Conservation (phyloP, 805 yeast genomes). For the Ogataea wickerhamii region DNA sequence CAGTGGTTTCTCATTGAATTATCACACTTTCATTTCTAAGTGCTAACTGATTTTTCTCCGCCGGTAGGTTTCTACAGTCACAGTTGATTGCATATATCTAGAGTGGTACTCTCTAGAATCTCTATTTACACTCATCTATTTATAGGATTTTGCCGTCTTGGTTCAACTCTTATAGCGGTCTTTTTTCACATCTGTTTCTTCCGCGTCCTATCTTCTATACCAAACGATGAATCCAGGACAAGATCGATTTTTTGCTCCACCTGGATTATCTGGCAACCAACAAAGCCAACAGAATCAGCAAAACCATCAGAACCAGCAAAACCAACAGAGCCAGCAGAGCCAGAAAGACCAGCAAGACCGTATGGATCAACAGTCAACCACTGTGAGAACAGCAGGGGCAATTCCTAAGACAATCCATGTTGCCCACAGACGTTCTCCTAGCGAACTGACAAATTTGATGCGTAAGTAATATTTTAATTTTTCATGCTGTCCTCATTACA, state of each 20-base stretch:
- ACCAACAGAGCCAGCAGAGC: neutral
- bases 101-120: too few relatives aligned
- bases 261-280: constrained; percentile 1
- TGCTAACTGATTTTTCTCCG: too few relatives aligned
- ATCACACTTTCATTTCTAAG: too few relatives aligned
- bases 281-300: neutral
- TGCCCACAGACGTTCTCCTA: constrained; percentile 97
- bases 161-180: too few relatives aligned
- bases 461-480: constrained; percentile 40
- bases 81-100: too few relatives aligned
- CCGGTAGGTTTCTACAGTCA: too few relatives aligned
- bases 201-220: neutral
- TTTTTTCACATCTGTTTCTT: constrained; percentile 2
- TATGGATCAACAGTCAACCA: constrained; percentile 31
- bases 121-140: too few relatives aligned
- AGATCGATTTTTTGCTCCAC: constrained; percentile 6
- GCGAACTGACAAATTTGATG: constrained; percentile 90
- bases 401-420: constrained; percentile 70
- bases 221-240: constrained; percentile 13
- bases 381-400: constrained; percentile 31
- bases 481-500: too few relatives aligned
- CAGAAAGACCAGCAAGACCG: neutral
- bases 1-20: too few relatives aligned
- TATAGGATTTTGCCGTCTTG: too few relatives aligned
- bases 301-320: neutral